Percentiles rank a stretch among this genome's conserved stretches.
Conservation (phyloP, 1,284 basidiomycete genomes). For the Leccinum subatratum region DNA sequence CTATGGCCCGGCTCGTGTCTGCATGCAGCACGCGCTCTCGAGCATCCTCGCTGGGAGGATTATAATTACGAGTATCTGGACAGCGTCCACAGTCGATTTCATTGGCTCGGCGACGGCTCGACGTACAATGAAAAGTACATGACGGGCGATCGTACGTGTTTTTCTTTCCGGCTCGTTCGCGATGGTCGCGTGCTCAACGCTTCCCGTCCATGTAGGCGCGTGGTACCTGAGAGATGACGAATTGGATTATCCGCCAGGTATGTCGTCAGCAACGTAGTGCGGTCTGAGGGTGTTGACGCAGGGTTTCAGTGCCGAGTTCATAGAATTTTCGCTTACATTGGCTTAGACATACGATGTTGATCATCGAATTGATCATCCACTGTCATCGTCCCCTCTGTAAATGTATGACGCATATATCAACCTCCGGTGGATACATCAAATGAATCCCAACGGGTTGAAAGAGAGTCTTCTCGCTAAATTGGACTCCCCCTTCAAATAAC, state of each 20-base stretch:
- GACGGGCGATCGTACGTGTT: slow-evolving; percentile 45
- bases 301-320: background rate
- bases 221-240: slow-evolving; percentile 46
- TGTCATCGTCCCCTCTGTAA: background rate
- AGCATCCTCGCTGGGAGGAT: slow-evolving; percentile 63
- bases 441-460: too few species aligned
- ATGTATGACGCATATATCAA: background rate
- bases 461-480: too few species aligned
- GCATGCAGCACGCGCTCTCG: slow-evolving; percentile 47
- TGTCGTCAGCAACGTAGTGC: background rate
- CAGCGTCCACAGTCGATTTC: slow-evolving; percentile 42
- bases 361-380: background rate
- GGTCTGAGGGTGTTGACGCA: background rate
- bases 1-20: slow-evolving; percentile 61
- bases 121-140: slow-evolving; percentile 42
- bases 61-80: slow-evolving; percentile 51
- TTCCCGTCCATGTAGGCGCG: too few species aligned
- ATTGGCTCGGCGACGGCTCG: slow-evolving; percentile 58
- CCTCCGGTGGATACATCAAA: too few species aligned
- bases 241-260: slow-evolving; percentile 33
- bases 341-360: background rate
- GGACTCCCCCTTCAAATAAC: too few species aligned
- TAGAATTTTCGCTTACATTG: background rate
- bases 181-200: background rate
- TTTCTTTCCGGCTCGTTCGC: background rate